Percentiles rank a stretch among this genome's conserved stretches.
Conservation (phyloP, 2,329 filamentous ascomycete genomes). For the Fusarium sterilihyphosum region DNA sequence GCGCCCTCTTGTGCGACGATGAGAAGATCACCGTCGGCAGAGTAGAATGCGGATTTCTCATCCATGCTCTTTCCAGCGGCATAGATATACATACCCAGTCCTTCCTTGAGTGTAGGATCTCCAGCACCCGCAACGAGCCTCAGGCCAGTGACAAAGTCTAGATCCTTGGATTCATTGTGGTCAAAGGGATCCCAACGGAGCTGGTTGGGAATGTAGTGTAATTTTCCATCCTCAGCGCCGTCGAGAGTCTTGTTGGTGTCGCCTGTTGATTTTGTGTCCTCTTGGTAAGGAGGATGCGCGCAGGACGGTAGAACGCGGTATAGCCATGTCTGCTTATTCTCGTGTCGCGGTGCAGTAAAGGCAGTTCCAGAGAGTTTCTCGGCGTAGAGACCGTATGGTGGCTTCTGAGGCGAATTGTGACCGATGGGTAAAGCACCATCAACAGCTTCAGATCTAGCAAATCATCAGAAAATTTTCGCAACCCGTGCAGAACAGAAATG, state of each 20-base stretch:
- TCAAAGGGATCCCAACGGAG: conserved; percentile 86
- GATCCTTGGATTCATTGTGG: conserved; percentile 64
- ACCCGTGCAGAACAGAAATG: background rate
- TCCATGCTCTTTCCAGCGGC: conserved; percentile 82
- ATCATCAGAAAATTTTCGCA: background rate
- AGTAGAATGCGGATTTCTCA: conserved; percentile 81
- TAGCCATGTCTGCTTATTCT: conserved; percentile 78
- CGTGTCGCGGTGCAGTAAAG: conserved; percentile 74
- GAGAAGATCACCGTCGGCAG: conserved; percentile 81
- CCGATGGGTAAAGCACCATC: conserved; percentile 77
- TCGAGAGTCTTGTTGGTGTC: conserved; percentile 41
- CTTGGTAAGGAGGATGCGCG: conserved; percentile 65
- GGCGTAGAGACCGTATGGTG: conserved; percentile 80
- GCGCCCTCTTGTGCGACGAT: conserved; percentile 80
- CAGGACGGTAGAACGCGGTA: conserved; percentile 75
- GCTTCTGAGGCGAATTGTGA: conserved; percentile 85
- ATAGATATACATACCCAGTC: conserved; percentile 83
- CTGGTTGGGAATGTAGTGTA: conserved; percentile 72
- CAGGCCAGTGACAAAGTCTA: conserved; percentile 66
- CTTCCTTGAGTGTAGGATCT: conserved; percentile 80
- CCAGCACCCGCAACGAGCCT: conserved; percentile 82
- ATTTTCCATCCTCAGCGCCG: conserved; percentile 34
- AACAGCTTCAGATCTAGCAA: conserved; percentile 76
- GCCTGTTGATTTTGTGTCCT: conserved; percentile 49
- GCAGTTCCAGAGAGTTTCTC: conserved; percentile 81